Evolutionary conservation across 768 basidiomycete species (phyloP).

Genomic region (Cystobasidium ongulense): DNA sequence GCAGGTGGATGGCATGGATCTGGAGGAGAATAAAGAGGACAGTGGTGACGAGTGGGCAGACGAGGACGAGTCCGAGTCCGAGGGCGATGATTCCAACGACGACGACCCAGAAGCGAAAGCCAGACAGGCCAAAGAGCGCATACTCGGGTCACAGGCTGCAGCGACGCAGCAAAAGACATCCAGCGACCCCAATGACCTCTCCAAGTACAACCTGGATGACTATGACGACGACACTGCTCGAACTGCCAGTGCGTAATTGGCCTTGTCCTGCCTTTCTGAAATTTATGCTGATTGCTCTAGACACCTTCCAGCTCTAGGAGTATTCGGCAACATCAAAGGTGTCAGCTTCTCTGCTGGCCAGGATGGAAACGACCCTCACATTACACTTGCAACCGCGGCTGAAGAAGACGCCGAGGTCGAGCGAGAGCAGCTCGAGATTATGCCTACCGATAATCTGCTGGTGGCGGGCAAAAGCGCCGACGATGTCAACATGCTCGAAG

Average conservation of each 20-base stretch:
- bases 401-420: conserved; percentile 58
- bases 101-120: conserved; percentile 38
- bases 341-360: conserved; percentile 65
- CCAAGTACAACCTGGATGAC: conserved; percentile 78
- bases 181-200: conserved; percentile 58
- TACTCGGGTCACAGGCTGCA: conserved; percentile 34
- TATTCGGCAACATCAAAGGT: conserved; percentile 93
- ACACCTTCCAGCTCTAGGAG: conserved; percentile 50
- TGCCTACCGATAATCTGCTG: conserved; percentile 84
- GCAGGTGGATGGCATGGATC: conserved; percentile 63
- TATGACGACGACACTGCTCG: conserved; percentile 70
- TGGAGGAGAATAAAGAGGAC: conserved; percentile 59
- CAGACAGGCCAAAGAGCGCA: conserved; percentile 22
- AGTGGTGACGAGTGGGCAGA: conserved; percentile 55
- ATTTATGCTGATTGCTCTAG: neutral
- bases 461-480: conserved; percentile 92
- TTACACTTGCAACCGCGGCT: conserved; percentile 70
- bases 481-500: conserved; percentile 87
- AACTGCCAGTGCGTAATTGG: conserved; percentile 46
- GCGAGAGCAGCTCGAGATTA: conserved; percentile 76
- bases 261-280: conserved; percentile 3
- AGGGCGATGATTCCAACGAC: conserved; percentile 54
- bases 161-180: conserved; percentile 45
- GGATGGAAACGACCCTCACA: conserved; percentile 90
- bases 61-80: conserved; percentile 42